phyloP scores from a whole-genome alignment of 108 stramenopile genomes.

The Skeletonema menzelii region DNA sequence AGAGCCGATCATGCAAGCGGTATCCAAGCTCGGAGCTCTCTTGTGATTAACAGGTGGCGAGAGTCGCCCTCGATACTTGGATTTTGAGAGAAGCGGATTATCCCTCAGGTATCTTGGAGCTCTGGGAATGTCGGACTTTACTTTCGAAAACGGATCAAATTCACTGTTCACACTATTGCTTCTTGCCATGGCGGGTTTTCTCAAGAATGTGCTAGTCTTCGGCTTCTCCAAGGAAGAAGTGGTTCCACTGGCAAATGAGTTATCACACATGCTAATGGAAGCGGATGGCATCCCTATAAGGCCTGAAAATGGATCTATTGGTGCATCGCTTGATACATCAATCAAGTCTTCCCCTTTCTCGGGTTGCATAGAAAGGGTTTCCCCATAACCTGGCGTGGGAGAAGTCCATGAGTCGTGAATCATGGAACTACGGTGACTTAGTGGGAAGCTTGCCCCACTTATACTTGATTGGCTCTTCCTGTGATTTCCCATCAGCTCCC shows the following conservation, averaged over 20 bases:
- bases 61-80: not conserved
- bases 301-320: conserved; percentile 6
- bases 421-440: not conserved
- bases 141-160: conserved; percentile 1
- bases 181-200: not conserved
- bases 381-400: not conserved
- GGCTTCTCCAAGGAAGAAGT: not conserved
- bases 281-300: conserved; percentile 1
- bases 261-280: not conserved
- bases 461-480: not conserved
- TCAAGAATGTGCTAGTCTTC: not conserved
- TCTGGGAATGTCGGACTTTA: conserved; percentile 1
- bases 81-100: conserved; percentile 3
- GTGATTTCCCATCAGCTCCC: not conserved
- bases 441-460: not conserved
- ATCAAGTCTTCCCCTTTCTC: conserved; percentile 14
- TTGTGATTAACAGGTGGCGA: not conserved
- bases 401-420: not conserved
- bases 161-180: not conserved
- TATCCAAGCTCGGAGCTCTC: not conserved
- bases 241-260: conserved; percentile 6
- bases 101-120: not conserved
- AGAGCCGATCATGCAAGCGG: conserved; percentile 20
- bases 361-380: not conserved
- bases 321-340: conserved; percentile 10